Evolutionary conservation across 805 yeast genomes (phyloP), one percentile per base, ranked within the genome.

Genomic region (Wickerhamiella sergipiensis): DNA sequence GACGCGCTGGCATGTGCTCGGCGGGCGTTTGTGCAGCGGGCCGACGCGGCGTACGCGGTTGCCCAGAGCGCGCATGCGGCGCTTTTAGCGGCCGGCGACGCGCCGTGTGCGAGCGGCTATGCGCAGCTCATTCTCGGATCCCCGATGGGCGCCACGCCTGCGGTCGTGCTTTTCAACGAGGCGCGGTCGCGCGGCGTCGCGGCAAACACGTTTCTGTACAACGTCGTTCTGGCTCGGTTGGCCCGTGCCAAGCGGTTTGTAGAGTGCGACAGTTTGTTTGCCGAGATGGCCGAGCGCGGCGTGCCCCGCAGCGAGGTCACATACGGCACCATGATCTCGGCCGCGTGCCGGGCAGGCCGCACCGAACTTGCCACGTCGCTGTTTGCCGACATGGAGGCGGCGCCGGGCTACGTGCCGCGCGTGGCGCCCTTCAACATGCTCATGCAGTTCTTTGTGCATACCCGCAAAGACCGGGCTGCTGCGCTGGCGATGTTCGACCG

Each of bases 341-440:
- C 70, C 3, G 64, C 67, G 44, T 64, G 70, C 46, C 59, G 72
- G 6, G 64, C 66, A 12, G 68, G 67, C 10, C 66, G 65, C 23
- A 66, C 51, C 9, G 60, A 45, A 12, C 51, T 49, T 18, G 71
- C 70, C 9, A 59, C 58, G 53, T 33, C 46, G 17, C 54, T 68
- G 29, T 68, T 68, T 29, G 57, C 53, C 8, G 69, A 67, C 47
- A 64, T 68, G 68, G 71, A 67, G 50, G 38, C 33, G 6, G 59
- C 61, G 13, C 56, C 63, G 7, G 50, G 54, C 24, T 66, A 64
- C 50, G 57, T 50, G 6, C 62, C 68, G 7, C 55, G 58, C 18
- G 59, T 65, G 15, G 68, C 69, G 10, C 70, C 71, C 6, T 70
- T 62, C 59, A 71, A 71, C 55, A 59, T 59, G 17, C 56, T 71